These are phyloP conservation scores for Loxodes magnus DNA, from an alignment of 73 alveolate genomes.

Conservation along the genomic window DNA sequence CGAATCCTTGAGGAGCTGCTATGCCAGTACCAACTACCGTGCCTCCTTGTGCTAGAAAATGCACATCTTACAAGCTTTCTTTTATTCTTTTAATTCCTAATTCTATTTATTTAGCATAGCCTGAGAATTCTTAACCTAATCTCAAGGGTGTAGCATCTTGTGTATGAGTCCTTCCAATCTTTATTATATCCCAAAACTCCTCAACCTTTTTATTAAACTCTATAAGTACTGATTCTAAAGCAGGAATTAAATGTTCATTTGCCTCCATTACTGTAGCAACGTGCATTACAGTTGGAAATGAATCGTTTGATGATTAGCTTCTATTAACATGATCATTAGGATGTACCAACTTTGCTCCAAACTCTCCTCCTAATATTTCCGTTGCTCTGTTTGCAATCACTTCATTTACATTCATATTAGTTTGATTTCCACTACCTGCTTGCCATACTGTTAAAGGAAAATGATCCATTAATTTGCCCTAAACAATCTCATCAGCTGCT, in stretches of 20 bases:
- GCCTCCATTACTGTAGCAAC: conserved; percentile 86
- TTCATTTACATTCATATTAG: conserved; percentile 96
- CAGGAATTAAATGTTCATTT: conserved; percentile 35
- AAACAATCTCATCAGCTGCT: conserved; percentile 90
- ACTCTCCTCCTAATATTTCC: conserved; percentile 82
- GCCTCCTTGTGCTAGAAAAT: conserved; percentile 95
- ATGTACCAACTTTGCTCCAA: conserved; percentile 88
- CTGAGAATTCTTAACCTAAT: conserved; percentile 96
- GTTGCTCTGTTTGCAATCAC: conserved; percentile 90
- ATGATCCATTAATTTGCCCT: conserved; percentile 89
- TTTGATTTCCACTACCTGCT: conserved; percentile 98
- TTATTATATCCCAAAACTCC: conserved; percentile 81
- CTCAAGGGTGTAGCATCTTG: conserved; percentile 99
- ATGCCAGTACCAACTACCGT: conserved; percentile 99
- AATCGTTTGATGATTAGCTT: conserved; percentile 94
- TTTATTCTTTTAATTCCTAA: conserved; percentile 64
- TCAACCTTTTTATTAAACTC: conserved; percentile 77
- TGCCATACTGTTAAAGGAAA: conserved; percentile 96
- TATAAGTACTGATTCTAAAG: conserved; percentile 33
- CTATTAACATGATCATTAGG: conserved; percentile 98
- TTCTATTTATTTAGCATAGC: conserved; percentile 75
- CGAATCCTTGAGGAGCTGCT: conserved; percentile 84
- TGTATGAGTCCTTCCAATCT: conserved; percentile 99
- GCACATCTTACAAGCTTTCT: conserved; percentile 58
- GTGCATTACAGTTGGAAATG: conserved; percentile 98